A percentile compares a stretch with the other conserved stretches of the same genome.
These are phyloP conservation scores for Cryphonectria carpinicola DNA, from an alignment of 2,329 filamentous ascomycete genomes.

Conservation along the genomic window DNA sequence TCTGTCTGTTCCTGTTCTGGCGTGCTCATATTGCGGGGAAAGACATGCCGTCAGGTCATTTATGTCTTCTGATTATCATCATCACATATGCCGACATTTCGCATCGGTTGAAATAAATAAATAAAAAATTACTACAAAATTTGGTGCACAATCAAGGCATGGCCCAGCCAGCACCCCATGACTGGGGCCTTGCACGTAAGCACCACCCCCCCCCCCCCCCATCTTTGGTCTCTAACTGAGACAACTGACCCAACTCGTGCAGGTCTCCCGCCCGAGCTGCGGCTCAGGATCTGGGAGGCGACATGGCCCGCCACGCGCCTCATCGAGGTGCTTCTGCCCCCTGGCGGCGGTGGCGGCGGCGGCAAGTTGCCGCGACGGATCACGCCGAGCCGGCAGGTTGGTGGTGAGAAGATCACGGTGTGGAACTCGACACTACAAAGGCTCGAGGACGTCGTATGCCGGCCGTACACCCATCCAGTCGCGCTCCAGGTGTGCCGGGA, in stretches of 20 bases:
- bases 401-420: conserved; percentile 22
- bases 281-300: conserved; percentile 27
- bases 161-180: conserved; percentile 9
- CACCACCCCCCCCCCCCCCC: neutral
- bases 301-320: conserved; percentile 28
- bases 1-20: neutral
- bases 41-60: neutral
- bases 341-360: neutral
- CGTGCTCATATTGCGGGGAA: conserved; percentile 15
- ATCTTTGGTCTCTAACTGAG: neutral
- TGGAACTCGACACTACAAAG: conserved; percentile 21
- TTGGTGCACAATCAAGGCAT: conserved; percentile 1
- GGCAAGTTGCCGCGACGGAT: conserved; percentile 12
- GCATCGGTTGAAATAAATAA: neutral
- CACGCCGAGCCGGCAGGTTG: conserved; percentile 28
- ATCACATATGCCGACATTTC: neutral
- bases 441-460: conserved; percentile 24
- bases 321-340: conserved; percentile 25
- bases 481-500: conserved; percentile 28
- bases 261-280: conserved; percentile 28
- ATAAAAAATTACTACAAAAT: neutral
- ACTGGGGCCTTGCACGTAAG: conserved; percentile 23
- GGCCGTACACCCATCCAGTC: conserved; percentile 18
- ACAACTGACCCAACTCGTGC: neutral
- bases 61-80: neutral